These are phyloP conservation scores for Phytophthora fragariae DNA, from an alignment of 352 stramenopile species.

Conservation along the genomic window DNA sequence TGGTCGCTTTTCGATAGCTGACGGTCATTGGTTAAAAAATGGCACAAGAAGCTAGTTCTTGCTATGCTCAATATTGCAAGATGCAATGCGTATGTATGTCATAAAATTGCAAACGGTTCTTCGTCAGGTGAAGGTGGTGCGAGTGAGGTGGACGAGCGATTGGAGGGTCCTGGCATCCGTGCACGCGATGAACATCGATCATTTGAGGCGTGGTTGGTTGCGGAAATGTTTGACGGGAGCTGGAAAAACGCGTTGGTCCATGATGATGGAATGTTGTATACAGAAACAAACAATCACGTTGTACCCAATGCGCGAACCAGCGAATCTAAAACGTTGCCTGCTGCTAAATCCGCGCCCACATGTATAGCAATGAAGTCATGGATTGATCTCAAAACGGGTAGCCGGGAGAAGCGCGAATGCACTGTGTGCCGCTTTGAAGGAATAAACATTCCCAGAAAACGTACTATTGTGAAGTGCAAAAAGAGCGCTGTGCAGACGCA, in stretches of 20 bases:
- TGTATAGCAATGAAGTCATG: conserved; percentile 11
- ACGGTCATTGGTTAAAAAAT: conserved; percentile 43
- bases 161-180: too few species aligned
- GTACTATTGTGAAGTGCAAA: conserved; percentile 4
- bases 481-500: not conserved
- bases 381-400: not conserved
- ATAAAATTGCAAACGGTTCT: too few species aligned
- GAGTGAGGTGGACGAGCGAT: not conserved
- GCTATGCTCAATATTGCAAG: conserved; percentile 30
- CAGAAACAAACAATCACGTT: too few species aligned
- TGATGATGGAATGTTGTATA: not conserved
- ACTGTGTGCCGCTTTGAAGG: conserved; percentile 8
- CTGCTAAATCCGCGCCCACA: too few species aligned
- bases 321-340: not conserved
- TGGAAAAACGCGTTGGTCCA: not conserved
- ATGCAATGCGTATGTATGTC: conserved; percentile 27
- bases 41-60: conserved; percentile 38
- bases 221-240: conserved; percentile 2
- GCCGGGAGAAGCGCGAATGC: not conserved
- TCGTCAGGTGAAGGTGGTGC: too few species aligned
- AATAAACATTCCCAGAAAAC: not conserved
- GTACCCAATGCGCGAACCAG: not conserved
- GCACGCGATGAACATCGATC: not conserved
- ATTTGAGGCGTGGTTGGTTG: not conserved
- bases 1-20: conserved; percentile 32